Evolutionary conservation across 495 filamentous ascomycete genomes (phyloP), one percentile per base, ranked within the genome.

Genomic region (Penicillium canariense): DNA sequence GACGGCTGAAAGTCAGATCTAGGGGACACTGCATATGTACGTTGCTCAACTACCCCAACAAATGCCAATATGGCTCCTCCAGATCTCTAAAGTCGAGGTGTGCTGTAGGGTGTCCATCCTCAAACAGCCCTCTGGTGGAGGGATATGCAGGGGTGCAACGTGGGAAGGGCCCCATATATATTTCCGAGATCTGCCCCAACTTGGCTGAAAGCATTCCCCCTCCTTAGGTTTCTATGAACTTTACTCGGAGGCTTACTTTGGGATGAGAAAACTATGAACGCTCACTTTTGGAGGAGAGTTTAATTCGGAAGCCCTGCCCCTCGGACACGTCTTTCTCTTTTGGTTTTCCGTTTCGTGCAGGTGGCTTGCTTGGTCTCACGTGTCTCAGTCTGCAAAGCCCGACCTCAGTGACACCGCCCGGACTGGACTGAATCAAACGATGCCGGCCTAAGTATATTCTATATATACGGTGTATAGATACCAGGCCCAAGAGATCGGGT

Each of bases 361-460:
- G 52, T 53, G 52, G 52, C 48, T 55, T 28, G 28, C 35, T 28
- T 39, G 48, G 56, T 59, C 53, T 62, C 52, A 59, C 34, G 56
- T 56, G 56, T 60, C 60, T 54, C 49, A 48, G 55, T 25, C 20
- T 5, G 18, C 22, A 15, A 15, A 22, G 36, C 36, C 27, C 25
- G 23, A 38, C 27, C 46, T 28, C 31, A 36, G 20, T 31, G 30
- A 52, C 20, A 25, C 20, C 30, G 8, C 30, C 8, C 1, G n/a
- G 11, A 42, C 5, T 42, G 18, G 5, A 25, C 20, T 42, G 11
- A 12, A 42, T 25, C 17, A 17, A 8, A 23, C 3, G 38, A 23
- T 3, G 9, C 11, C 14, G 20, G 10, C 18, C 14, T 17, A 7
- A 38, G 18, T 38, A 3, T 17, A 1, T 38, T 38, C 34, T 38